Evolutionary conservation across 2,329 filamentous ascomycete genomes (phyloP), one percentile per base, ranked within the genome.

Genomic region (Pseudogymnoascus sp.): DNA sequence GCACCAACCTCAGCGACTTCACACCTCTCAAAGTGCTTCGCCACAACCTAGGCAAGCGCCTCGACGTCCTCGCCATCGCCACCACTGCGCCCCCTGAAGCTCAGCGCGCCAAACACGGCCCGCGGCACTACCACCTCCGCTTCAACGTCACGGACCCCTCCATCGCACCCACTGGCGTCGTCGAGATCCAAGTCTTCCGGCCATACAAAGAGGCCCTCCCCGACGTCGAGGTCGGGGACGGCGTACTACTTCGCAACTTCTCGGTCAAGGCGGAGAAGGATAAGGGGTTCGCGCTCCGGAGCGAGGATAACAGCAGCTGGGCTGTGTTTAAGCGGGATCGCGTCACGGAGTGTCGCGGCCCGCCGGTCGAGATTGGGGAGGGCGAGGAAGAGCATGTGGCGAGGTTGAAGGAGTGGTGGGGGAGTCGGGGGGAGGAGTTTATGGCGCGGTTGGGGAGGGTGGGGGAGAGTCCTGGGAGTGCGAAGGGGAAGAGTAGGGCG

Each of bases 131-230:
- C 72, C 80, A 83, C 73, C 79, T 86, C 68, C 79, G 81, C 14
- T 82, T 88, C 66, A 81, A 79, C 41, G 74, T 86, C 11, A 83
- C 81, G 0, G 85, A 88, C 68, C 78, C 82, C 26, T 81, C 82
- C 1, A 77, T 79, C 19, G 80, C 80, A 3, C 81, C 83, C 2
- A 73, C 75, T 8, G 71, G 74, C 12, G 80, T 85, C 1, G 76
- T 76, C 11, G 80, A 86, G 69, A 83, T 84, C 26, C 79, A 83
- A 67, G 73, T 88, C 14, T 86, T 82, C 73, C 79, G 84, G 12
- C 81, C 83, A 10, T 83, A 88, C 69, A 81, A 81, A 69, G 77
- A 82, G 6, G 79, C 80, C 2, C 75, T 88, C 50, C 85, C 85
- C 1, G 71, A 78, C 2, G 78, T 87, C 8, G 77, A 78, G 40